These are phyloP conservation scores for Cudoniella acicularis DNA, from an alignment of 495 filamentous ascomycete species.

Conservation along the genomic window DNA sequence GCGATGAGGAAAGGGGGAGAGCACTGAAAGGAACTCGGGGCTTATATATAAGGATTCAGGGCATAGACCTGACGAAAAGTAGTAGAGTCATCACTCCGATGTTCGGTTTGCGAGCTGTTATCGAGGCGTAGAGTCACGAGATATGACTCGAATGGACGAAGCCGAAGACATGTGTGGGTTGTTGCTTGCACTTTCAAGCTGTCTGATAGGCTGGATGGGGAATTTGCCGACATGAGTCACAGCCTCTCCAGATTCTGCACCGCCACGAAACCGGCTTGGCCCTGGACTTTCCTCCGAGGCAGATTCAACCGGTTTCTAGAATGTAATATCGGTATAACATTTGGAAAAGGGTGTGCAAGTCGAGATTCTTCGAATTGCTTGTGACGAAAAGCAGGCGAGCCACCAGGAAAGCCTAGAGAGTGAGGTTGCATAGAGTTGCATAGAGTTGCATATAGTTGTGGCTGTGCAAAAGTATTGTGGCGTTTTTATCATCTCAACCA, in stretches of 20 bases:
- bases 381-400: background rate
- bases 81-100: background rate
- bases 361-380: background rate
- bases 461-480: no score
- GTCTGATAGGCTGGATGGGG: slow-evolving; percentile 4
- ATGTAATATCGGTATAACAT: background rate
- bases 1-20: slow-evolving; percentile 17
- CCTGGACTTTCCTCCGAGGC: background rate
- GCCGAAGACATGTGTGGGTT: background rate
- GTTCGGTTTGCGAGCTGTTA: slow-evolving; percentile 6
- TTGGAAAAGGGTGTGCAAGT: background rate
- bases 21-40: background rate
- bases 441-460: no score
- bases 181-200: slow-evolving; percentile 3
- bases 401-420: background rate
- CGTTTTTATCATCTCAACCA: no score
- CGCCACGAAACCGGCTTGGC: background rate
- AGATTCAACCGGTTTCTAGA: background rate
- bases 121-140: slow-evolving; percentile 7
- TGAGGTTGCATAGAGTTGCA: no score
- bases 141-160: slow-evolving; percentile 16
- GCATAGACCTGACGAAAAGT: background rate
- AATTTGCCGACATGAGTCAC: slow-evolving; percentile 4
- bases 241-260: background rate
- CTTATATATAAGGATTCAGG: slow-evolving; percentile 10